Evolutionary conservation across 352 stramenopile genomes (phyloP), one percentile per base, ranked within the genome.

Genomic region (Phytophthora sp.): DNA sequence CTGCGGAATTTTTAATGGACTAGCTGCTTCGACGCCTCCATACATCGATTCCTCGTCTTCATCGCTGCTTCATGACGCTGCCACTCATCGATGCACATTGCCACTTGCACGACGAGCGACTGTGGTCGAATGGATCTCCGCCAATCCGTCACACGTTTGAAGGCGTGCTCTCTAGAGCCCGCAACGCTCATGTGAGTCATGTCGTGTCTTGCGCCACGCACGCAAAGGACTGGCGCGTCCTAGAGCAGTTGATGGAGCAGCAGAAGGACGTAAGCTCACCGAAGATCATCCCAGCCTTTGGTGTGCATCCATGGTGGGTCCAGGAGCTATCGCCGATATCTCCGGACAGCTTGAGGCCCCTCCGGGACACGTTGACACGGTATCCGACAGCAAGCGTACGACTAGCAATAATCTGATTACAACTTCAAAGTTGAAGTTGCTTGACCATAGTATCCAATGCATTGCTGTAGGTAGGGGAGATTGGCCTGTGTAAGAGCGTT

Each of bases 251-350:
- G 2, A 44, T 88, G 21, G 26, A 45, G 23, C 30, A 52, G n/a
- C 55, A 62, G 8, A 26, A 29, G 4, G 1, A 56, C 4, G 42
- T 54, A 2, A 54, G 26, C 15, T 20, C 12, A 0, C 23, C 82
- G 11, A 52, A 57, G 4, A 79, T 93, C 38, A 51, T 90, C 27
- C 73, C 82, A 20, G 66, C 69, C 15, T 95, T 95, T 62, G 86
- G 86, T 0, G 47, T 95, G 0, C 86, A 95, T 74, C 86, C 86
- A 11, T 95, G 86, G 86, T 95, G 81, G 80, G 78, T 79, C 1
- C 23, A 57, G 1, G 50, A 79, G 0, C 39, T 80, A 7, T 47
- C 33, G 8, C 2, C 35, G 8, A 59, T 42, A 0, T 52, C 44
- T n/a, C 15, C 57, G 16, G 84, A 82, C 8, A 33, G 27, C 18